Base-by-base conservation (phyloP, 2,329 filamentous ascomycete species). In the Cercospora janseana region DNA sequence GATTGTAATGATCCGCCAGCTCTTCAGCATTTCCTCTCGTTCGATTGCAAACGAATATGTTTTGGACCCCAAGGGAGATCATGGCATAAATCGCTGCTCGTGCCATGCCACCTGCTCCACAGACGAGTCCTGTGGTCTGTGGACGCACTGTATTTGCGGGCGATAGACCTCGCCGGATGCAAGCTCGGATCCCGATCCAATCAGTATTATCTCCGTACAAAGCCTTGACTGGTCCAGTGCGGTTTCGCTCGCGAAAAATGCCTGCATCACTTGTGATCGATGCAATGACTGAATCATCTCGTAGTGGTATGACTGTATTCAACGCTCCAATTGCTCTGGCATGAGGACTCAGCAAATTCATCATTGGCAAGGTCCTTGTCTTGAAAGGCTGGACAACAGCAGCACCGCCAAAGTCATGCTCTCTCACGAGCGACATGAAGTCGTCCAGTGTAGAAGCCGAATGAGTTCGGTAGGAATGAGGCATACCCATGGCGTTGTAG, bases 191-290 rank as follows among this genome's bases (percentile, higher is more conserved):
- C 4, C 87, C 87, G 26, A 89, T 85, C 83, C 87, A 91, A 65
- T 91, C 87, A 0, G 86, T 90, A 52, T 91, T 91, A 51, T 90
- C 86, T 1, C 86, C 87, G 55, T 88, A 87, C 0, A 90, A 73
- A 0, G 83, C 85, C 54, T 79, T 79, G 5, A 88, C 79, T 0
- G 82, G 79, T 0, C 86, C 86, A 1, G 82, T 77, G 34, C 81
- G 76, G 55, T 84, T 84, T 51, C 83, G 77, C 35, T 82, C 76
- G 23, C 75, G 71, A 35, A 75, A 72, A n/a, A 81, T 68, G 1
- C 75, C 75, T 4, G 69, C 50, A 21, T 80, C 79, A 23, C 77
- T 73, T 0, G 82, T 31, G 29, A 58, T 37, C 6, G 57, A 49
- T 20, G 50, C 40, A 35, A 58, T 58, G 23, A 57, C 55, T 1